These are phyloP conservation scores for Aspergillus sojae DNA, from an alignment of 2,329 filamentous ascomycete genomes.

Conservation along the genomic window DNA sequence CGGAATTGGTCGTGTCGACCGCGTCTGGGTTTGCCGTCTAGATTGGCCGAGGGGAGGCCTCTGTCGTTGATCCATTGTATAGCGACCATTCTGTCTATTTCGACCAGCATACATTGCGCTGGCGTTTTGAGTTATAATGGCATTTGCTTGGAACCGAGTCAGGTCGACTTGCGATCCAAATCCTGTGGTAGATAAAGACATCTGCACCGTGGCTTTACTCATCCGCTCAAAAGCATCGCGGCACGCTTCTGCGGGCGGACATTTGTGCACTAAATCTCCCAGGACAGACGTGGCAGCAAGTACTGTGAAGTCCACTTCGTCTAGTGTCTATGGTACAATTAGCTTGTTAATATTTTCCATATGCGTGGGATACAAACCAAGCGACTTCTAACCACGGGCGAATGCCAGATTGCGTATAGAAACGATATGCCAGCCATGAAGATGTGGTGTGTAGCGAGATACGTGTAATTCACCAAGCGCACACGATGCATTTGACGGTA, in stretches of 20 bases:
- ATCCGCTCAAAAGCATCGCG: conserved; percentile 93
- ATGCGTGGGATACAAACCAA: conserved; percentile 62
- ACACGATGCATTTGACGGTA: conserved; percentile 88
- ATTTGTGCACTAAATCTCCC: conserved; percentile 88
- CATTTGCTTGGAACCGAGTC: conserved; percentile 23
- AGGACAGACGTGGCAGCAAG: conserved; percentile 91
- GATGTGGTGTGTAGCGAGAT: conserved; percentile 90
- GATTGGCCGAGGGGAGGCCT: conserved; percentile 29
- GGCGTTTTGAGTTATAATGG: conserved; percentile 18
- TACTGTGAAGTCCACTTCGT: conserved; percentile 97
- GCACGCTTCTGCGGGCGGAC: conserved; percentile 91
- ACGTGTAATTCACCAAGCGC: conserved; percentile 92
- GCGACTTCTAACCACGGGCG: conserved; percentile 79
- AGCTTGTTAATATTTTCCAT: neutral
- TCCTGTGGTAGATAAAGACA: conserved; percentile 85
- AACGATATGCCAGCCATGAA: conserved; percentile 97
- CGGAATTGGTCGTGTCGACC: conserved; percentile 50
- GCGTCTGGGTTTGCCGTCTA: conserved; percentile 37
- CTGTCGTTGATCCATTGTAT: conserved; percentile 25
- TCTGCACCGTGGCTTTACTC: conserved; percentile 91
- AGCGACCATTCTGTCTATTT: conserved; percentile 13
- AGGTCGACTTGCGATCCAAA: conserved; percentile 61
- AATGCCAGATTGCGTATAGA: conserved; percentile 97
- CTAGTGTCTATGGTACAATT: conserved; percentile 64
- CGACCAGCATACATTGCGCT: conserved; percentile 16